Conservation (phyloP, 2,329 filamentous ascomycete genomes). For the Pyricularia sp. region DNA sequence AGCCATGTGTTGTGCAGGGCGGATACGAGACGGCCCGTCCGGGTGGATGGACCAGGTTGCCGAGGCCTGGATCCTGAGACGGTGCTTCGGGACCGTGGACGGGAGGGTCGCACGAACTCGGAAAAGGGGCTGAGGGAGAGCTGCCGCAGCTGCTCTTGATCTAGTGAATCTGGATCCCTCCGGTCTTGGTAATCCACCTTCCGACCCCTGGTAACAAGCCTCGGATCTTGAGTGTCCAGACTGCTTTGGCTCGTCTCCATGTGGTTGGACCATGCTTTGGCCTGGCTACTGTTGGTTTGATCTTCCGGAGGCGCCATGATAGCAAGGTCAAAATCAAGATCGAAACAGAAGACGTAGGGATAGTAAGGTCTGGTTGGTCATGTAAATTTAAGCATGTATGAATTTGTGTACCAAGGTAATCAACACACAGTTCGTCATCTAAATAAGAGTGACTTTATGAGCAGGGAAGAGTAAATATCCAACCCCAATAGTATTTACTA, state of each 20-base stretch:
- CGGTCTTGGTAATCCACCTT: conserved; percentile 3
- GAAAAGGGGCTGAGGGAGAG: conserved; percentile 29
- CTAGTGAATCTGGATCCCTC: conserved; percentile 11
- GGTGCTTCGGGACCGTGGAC: background rate
- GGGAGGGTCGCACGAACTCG: conserved; percentile 13
- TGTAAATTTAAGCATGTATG: background rate
- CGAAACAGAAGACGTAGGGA: background rate
- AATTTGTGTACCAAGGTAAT: background rate
- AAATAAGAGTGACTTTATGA: background rate
- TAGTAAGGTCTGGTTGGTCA: background rate
- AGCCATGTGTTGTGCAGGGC: conserved; percentile 30
- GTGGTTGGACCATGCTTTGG: background rate
- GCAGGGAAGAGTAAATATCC: background rate
- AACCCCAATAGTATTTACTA: background rate
- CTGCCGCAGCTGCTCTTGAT: conserved; percentile 20
- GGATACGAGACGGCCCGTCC: background rate
- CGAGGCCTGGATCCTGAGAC: background rate
- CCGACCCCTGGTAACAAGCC: background rate
- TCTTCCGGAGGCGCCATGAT: background rate
- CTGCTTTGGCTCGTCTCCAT: background rate
- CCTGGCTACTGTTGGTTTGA: background rate
- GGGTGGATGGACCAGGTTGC: background rate
- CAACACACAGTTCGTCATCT: background rate
- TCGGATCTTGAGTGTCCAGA: background rate
- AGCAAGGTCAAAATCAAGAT: background rate